A percentile compares a stretch with the other conserved stretches of the same genome.
Conservation (phyloP, 2,329 filamentous ascomycete species). For the Penicillium sp. region DNA sequence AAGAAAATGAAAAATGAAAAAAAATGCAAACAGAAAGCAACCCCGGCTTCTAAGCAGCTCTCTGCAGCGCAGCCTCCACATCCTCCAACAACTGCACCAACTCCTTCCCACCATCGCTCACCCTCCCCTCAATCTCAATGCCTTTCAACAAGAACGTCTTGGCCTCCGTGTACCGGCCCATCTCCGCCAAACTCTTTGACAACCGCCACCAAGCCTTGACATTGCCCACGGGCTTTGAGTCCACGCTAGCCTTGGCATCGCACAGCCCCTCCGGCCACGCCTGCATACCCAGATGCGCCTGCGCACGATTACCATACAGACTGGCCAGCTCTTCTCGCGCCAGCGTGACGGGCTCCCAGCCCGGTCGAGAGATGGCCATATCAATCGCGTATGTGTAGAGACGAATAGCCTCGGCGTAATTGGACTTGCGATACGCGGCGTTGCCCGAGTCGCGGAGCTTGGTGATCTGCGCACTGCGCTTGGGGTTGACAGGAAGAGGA, state of each 20-base stretch:
- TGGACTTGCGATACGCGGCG: slow-evolving; percentile 69
- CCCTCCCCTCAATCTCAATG: slow-evolving; percentile 71
- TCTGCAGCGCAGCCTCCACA: slow-evolving; percentile 59
- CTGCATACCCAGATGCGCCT: slow-evolving; percentile 75
- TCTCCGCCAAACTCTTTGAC: slow-evolving; percentile 80
- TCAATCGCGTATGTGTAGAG: slow-evolving; percentile 82
- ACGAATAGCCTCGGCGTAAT: slow-evolving; percentile 67
- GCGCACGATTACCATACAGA: slow-evolving; percentile 79
- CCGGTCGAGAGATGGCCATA: slow-evolving; percentile 75
- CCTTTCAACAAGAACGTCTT: slow-evolving; percentile 68
- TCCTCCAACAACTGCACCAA: slow-evolving; percentile 56
- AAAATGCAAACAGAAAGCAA: neutral
- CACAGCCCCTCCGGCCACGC: slow-evolving; percentile 80
- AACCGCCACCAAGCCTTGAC: slow-evolving; percentile 92
- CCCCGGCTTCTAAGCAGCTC: slow-evolving; percentile 4
- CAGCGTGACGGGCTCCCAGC: slow-evolving; percentile 80
- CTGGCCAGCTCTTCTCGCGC: slow-evolving; percentile 77
- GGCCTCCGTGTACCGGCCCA: slow-evolving; percentile 81
- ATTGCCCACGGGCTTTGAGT: slow-evolving; percentile 80
- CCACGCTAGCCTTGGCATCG: slow-evolving; percentile 82
- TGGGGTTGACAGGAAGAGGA: slow-evolving; percentile 85
- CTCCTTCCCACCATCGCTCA: slow-evolving; percentile 44
- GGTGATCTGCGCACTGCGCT: slow-evolving; percentile 77
- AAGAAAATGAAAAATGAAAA: neutral
- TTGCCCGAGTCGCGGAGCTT: slow-evolving; percentile 91